phyloP scores from a whole-genome alignment of 73 alveolate genomes.

The Paramecium octaurelia region DNA sequence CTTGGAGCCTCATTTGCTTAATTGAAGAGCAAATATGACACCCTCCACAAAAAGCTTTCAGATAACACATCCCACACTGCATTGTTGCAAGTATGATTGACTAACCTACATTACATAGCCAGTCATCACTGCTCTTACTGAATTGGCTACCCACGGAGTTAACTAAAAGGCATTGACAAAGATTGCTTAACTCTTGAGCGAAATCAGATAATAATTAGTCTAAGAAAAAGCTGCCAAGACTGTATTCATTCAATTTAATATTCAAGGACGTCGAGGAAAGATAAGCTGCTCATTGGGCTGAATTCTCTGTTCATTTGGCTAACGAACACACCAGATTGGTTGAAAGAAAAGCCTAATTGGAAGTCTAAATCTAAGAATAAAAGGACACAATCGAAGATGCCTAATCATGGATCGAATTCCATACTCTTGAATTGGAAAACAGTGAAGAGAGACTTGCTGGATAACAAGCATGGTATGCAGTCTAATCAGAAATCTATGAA shows the following conservation, averaged over 20 bases:
- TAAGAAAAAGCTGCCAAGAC: not conserved
- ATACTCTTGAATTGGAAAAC: conserved; percentile 38
- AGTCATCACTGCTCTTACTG: conserved; percentile 44
- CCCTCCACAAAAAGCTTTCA: conserved; percentile 48
- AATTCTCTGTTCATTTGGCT: conserved; percentile 33
- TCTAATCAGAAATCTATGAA: conserved; percentile 17
- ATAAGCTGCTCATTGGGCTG: conserved; percentile 53
- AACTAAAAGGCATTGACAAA: conserved; percentile 44
- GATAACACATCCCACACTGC: conserved; percentile 52
- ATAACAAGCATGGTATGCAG: not conserved
- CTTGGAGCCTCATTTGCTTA: conserved; percentile 63
- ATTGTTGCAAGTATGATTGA: conserved; percentile 15
- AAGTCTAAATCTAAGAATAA: conserved; percentile 42
- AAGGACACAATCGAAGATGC: conserved; percentile 47
- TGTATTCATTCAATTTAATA: not conserved
- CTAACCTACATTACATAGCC: not conserved
- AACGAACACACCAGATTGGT: conserved; percentile 47
- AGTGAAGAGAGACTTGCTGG: conserved; percentile 46
- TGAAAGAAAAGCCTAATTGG: conserved; percentile 32
- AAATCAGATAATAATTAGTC: conserved; percentile 45
- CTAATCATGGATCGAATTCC: conserved; percentile 50
- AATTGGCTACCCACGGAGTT: conserved; percentile 41
- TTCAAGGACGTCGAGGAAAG: conserved; percentile 8
- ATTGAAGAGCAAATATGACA: conserved; percentile 47
- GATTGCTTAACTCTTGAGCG: conserved; percentile 30